A percentile compares a stretch with the other conserved stretches of the same genome.
Evolutionary conservation across 768 basidiomycete species (phyloP).

Genomic region (Chlorophyllum brunneum): DNA sequence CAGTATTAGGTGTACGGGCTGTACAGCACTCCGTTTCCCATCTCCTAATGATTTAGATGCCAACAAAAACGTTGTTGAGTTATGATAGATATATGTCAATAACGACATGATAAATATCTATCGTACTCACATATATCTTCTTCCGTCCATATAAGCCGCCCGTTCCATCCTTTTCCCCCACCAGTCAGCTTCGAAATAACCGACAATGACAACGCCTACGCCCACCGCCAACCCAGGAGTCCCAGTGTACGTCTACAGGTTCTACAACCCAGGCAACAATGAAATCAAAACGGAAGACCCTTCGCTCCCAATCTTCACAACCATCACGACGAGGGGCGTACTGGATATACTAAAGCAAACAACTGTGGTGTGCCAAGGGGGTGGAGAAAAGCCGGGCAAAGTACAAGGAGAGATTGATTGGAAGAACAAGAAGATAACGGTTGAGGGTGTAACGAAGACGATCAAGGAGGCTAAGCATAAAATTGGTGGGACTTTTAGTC

Average conservation of each 20-base stretch:
- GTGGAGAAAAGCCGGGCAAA: neutral
- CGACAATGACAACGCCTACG: neutral
- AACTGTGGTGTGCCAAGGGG: neutral
- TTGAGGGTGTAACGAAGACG: conserved; percentile 5
- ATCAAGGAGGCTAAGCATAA: conserved; percentile 12
- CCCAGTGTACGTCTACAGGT: conserved; percentile 1
- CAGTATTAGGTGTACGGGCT: too few relatives aligned
- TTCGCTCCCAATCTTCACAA: conserved; percentile 11
- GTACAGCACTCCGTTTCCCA: too few relatives aligned
- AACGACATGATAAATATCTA: too few relatives aligned
- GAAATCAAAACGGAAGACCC: neutral
- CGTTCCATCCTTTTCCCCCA: neutral
- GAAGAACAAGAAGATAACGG: conserved; percentile 15
- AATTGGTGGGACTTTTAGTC: conserved; percentile 13
- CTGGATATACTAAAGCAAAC: conserved; percentile 1
- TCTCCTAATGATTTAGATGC: too few relatives aligned
- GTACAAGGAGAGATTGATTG: conserved; percentile 14
- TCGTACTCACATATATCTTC: too few relatives aligned
- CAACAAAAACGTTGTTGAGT: too few relatives aligned
- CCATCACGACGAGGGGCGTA: conserved; percentile 8
- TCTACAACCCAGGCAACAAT: conserved; percentile 15
- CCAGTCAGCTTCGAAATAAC: too few relatives aligned
- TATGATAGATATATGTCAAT: too few relatives aligned
- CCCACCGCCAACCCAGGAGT: neutral
- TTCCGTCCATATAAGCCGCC: too few relatives aligned